Percentiles rank a stretch among this genome's conserved stretches.
phyloP scores from a whole-genome alignment of 2,329 filamentous ascomycete genomes.

The Alternaria solani region DNA sequence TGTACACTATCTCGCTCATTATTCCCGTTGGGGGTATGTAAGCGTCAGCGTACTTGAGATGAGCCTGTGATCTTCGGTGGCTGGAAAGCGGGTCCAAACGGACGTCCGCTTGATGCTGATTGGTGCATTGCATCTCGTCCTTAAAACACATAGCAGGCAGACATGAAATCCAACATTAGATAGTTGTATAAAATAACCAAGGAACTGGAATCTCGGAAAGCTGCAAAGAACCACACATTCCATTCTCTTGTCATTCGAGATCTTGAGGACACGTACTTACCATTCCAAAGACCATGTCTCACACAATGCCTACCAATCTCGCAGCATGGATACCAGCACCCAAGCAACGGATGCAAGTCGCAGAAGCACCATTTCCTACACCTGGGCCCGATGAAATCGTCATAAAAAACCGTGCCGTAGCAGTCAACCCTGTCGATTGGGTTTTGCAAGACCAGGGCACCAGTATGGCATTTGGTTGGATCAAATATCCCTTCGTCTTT shows the following conservation, averaged over 20 bases:
- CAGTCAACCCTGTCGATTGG: conserved; percentile 57
- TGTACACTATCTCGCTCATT: conserved; percentile 1
- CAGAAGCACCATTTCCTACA: conserved; percentile 39
- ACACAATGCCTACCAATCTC: conserved; percentile 2
- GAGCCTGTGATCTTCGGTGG: neutral
- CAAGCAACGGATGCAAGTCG: conserved; percentile 38
- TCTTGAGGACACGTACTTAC: neutral
- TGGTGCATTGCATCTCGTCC: neutral
- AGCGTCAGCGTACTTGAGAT: neutral
- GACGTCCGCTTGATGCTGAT: conserved; percentile 2
- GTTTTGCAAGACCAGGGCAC: conserved; percentile 41
- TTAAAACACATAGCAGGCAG: neutral
- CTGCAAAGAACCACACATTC: neutral
- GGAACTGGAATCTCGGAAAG: too few relatives aligned
- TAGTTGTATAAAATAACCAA: neutral
- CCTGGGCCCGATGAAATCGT: conserved; percentile 51
- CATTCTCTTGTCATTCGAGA: neutral
- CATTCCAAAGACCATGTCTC: neutral
- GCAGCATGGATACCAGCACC: conserved; percentile 19
- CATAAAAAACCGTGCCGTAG: conserved; percentile 51
- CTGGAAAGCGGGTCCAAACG: neutral
- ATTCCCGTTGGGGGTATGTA: neutral
- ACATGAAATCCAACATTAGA: neutral
- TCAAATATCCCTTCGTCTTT: conserved; percentile 25
- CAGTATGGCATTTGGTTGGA: conserved; percentile 10